Percentiles rank a stretch among this genome's conserved stretches.
Evolutionary conservation across 2,329 filamentous ascomycete species (phyloP).

Genomic region (Ophiocordyceps sinensis): DNA sequence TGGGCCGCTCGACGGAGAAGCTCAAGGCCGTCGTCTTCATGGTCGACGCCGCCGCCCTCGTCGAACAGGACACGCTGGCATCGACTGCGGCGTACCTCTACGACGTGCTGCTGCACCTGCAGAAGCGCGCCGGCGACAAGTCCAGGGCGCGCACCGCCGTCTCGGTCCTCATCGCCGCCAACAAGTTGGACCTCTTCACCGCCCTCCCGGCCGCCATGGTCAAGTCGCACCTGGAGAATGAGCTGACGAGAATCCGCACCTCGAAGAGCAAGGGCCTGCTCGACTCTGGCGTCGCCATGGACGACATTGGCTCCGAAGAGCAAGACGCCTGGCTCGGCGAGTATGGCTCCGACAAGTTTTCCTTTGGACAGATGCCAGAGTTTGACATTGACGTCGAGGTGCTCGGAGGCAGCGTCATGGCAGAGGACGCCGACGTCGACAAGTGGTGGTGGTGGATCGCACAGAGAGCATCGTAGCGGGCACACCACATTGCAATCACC

Average conservation of each 20-base stretch:
- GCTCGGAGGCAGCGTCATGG: slow-evolving; percentile 55
- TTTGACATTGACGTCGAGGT: slow-evolving; percentile 69
- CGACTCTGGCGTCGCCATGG: slow-evolving; percentile 62
- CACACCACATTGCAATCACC: background rate
- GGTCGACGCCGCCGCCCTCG: slow-evolving; percentile 66
- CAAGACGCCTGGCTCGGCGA: slow-evolving; percentile 76
- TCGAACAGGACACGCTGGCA: slow-evolving; percentile 44
- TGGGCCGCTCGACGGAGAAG: slow-evolving; percentile 26
- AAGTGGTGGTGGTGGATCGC: slow-evolving; percentile 91
- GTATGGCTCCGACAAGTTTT: slow-evolving; percentile 63
- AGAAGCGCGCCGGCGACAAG: slow-evolving; percentile 47
- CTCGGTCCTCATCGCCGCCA: slow-evolving; percentile 73
- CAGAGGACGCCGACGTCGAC: slow-evolving; percentile 54
- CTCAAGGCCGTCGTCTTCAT: slow-evolving; percentile 70
- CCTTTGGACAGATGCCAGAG: slow-evolving; percentile 70
- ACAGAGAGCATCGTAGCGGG: slow-evolving; percentile 42
- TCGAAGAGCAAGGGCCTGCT: slow-evolving; percentile 69
- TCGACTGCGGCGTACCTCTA: slow-evolving; percentile 76
- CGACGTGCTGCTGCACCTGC: slow-evolving; percentile 70
- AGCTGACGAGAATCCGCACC: slow-evolving; percentile 63
- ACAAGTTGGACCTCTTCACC: slow-evolving; percentile 93
- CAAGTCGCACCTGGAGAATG: slow-evolving; percentile 59
- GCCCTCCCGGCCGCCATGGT: slow-evolving; percentile 70
- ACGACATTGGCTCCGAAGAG: slow-evolving; percentile 48
- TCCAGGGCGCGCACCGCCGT: slow-evolving; percentile 28